Evolutionary conservation across 2,329 filamentous ascomycete species (phyloP), one percentile per base, ranked within the genome.

Genomic region (Gaeumannomyces sp.): DNA sequence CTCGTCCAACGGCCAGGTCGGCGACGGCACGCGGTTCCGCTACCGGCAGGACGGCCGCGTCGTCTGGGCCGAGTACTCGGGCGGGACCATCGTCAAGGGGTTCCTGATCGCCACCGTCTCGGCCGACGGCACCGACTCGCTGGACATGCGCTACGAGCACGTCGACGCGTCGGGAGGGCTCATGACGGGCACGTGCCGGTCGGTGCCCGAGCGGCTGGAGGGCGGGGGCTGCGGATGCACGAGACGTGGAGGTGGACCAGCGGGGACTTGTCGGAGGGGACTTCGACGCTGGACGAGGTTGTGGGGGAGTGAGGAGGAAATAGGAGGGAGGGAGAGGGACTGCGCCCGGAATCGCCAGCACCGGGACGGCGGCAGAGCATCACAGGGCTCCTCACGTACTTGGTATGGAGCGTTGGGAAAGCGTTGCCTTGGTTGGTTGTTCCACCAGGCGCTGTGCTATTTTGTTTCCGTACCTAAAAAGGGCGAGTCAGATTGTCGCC

Each of bases 171-270:
- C 57, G 7, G 25, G 57, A 25, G n/a, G 28, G 57, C 25, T 59
- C n/a, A 59, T 25, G 57, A 59, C 57, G 25, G 57, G 57, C 1
- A 59, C 16, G 57, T 59, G 57, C 31, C 25, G 25, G 7, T 59
- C 57, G 57, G 25, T 13, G 3, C 57, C 57, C 25, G 57, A 59
- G 57, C 27, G 22, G 25, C 57, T 59, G 25, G 57, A 25, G 2
- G 57, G 31, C 57, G 57, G 57, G 57, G 57, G 57, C n/a, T 59
- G 57, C 22, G 57, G 25, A 29, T 59, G 57, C 57, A 59, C 57
- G 57, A 59, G 25, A 19, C 2, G 57, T 59, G 25, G 25, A 14
- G 31, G 57, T 59, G 57, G 25, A 59, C 57, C 5, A 59, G 57
- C 14, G 57, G 57, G 25, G 57, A 59, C 28, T 19, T 59, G 6